Evolutionary conservation across 2,329 filamentous ascomycete species (phyloP).

Genomic region (Orbilia oligospora): DNA sequence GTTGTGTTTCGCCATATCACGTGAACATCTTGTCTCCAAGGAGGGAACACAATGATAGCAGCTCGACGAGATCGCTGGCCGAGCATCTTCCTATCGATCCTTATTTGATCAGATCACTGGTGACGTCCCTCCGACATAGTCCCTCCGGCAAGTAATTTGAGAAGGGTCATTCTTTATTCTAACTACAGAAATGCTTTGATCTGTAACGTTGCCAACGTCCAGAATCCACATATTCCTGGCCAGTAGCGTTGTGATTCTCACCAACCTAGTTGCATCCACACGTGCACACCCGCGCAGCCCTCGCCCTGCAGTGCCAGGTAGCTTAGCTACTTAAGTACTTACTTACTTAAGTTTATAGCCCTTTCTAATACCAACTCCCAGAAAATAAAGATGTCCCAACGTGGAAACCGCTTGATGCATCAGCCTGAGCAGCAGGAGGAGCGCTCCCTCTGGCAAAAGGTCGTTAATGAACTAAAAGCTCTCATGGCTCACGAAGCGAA

Average conservation of each 20-base stretch:
- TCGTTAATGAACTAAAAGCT: conserved; percentile 63
- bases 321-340: background rate
- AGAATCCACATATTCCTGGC: background rate
- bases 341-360: background rate
- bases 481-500: conserved; percentile 61
- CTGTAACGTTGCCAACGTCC: background rate
- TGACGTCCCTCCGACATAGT: background rate
- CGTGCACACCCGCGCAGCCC: background rate
- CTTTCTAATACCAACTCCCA: background rate
- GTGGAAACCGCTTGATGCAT: conserved; percentile 61
- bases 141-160: background rate
- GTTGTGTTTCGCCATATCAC: conserved; percentile 6
- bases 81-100: background rate
- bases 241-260: background rate
- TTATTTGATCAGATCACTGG: background rate
- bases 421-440: conserved; percentile 64
- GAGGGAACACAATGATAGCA: conserved; percentile 6
- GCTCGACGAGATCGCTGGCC: background rate
- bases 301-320: background rate
- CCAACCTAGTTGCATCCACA: conserved; percentile 1
- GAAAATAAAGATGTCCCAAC: conserved; percentile 50
- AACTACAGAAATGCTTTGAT: conserved; percentile 10
- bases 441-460: conserved; percentile 63
- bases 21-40: background rate
- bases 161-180: background rate